Conservation (phyloP, 441 rosid species). For the Francoa sonchifolia region DNA sequence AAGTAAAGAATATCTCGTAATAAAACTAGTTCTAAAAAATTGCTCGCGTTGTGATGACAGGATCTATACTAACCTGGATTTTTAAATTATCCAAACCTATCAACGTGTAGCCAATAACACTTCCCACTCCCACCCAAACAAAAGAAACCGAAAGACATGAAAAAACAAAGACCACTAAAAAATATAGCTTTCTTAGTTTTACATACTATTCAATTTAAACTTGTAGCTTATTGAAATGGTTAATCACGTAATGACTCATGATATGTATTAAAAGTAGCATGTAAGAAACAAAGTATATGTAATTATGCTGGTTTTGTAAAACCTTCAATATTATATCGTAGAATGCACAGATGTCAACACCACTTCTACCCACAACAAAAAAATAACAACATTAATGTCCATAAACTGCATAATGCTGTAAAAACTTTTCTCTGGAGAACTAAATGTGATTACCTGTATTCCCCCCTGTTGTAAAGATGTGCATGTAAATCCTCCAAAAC, state of each 20-base stretch:
- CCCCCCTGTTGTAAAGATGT: slow-evolving; percentile 94
- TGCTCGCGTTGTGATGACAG: not conserved
- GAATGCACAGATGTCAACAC: not conserved
- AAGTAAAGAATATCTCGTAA: slow-evolving; percentile 13
- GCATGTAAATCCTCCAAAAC: slow-evolving; percentile 91
- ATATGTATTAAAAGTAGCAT: not conserved
- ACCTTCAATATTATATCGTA: not conserved
- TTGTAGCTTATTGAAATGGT: not conserved
- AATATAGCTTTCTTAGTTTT: too few relatives aligned
- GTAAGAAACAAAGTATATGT: not conserved
- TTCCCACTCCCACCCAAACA: too few relatives aligned
- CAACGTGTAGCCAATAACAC: too few relatives aligned
- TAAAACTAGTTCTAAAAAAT: not conserved
- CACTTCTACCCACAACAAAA: not conserved
- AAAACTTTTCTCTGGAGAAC: not conserved
- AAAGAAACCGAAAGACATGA: too few relatives aligned
- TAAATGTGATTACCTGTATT: slow-evolving; percentile 52
- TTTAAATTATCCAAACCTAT: too few relatives aligned
- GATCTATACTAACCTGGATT: not conserved
- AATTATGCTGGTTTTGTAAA: not conserved
- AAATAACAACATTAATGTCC: not conserved
- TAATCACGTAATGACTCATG: not conserved
- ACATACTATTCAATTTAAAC: too few relatives aligned
- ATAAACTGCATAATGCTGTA: not conserved
- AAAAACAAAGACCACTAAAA: too few relatives aligned